Base-by-base conservation (phyloP, 768 basidiomycete genomes). In the Phaeotremella skinneri region DNA sequence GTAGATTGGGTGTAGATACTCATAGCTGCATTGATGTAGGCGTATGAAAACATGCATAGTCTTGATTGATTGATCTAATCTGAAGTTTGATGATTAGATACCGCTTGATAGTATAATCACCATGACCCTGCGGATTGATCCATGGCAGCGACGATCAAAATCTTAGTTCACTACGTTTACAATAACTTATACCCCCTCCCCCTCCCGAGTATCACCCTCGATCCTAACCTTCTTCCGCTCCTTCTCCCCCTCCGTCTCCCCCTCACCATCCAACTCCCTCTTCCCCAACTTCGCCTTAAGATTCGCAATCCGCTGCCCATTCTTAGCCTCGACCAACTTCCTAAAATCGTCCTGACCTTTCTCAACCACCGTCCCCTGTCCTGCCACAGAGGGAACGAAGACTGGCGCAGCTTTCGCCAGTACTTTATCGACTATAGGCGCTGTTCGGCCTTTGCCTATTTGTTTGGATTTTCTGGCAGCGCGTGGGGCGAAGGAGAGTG, bases 281-380 rank as follows among this genome's bases (percentile, higher is more conserved):
- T 59, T 59, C 56, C 20, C n/a, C 31, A 29, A 25, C 43, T 37
- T 53, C 21, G 56, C 27, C 5, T 42, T 54, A 56, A 72, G 42
- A 9, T 67, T 67, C 23, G 49, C 66, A 52, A 63, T 45, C 27
- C 70, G 30, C 55, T 72, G 65, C 55, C 67, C 57, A 58, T 74
- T 73, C 65, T 73, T 70, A 26, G 66, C 67, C 23, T 48, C 56
- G 26, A 93, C 74, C 86, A 93, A 87, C 70, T 86, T 89, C 57
- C 91, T 81, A 75, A 94, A 94, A 67, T 89, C 89, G 65, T 91
- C 86, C 73, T 92, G 91, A 1, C 84, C 71, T 54, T 68, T 71
- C 20, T 51, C 53, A 37, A 49, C 43, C 43, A 6, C 21, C 13
- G 6, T 20, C 21, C 7, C 43, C 43, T 14, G 43, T 21, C 37